Evolutionary conservation across 192 early-diverging fungal genomes (phyloP).

Genomic region (Coemansia sp.): DNA sequence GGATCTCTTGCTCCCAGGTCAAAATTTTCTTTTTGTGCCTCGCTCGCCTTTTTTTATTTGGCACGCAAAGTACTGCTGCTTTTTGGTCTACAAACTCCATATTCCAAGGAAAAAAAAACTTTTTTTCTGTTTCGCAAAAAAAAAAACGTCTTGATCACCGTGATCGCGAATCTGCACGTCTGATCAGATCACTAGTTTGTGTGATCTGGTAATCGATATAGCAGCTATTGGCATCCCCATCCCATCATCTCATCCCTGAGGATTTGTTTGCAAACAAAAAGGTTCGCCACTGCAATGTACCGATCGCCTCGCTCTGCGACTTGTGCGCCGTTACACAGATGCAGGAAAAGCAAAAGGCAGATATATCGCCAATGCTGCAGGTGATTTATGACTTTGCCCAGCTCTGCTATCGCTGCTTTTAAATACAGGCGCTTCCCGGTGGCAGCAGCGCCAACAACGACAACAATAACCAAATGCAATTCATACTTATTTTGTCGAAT

Average conservation of each 20-base stretch:
- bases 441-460: no score
- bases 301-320: not conserved
- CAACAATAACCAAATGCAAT: not conserved
- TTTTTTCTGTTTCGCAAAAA: conserved; percentile 12
- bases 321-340: not conserved
- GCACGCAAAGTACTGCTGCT: no score
- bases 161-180: no score
- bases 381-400: no score
- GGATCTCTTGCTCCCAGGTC: not conserved
- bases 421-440: no score
- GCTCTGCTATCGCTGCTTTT: no score
- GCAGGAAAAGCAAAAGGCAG: not conserved
- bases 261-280: conserved; percentile 5
- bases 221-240: not conserved
- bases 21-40: not conserved
- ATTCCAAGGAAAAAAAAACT: conserved; percentile 21
- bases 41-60: not conserved
- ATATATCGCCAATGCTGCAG: no score
- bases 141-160: not conserved
- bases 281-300: not conserved
- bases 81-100: conserved; percentile 1
- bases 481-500: no score
- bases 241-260: no score
- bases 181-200: not conserved
- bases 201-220: not conserved